Percentiles rank a stretch among this genome's conserved stretches.
Conservation (phyloP, 192 early-diverging fungal genomes). For the Backusella luteola region DNA sequence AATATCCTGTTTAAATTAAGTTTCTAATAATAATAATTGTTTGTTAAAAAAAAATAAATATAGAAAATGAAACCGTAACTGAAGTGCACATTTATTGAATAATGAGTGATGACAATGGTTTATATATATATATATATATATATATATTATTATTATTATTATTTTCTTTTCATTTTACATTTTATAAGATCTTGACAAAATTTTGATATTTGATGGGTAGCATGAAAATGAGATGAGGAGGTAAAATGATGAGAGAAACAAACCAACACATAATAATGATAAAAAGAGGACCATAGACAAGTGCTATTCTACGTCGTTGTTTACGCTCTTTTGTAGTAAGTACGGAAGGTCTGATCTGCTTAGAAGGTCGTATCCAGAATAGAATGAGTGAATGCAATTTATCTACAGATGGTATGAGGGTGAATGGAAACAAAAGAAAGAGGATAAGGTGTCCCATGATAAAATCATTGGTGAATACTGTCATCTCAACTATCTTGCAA, state of each 20-base stretch:
- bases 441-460: constrained; percentile 65
- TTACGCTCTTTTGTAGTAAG: constrained; percentile 63
- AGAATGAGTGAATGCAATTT: constrained; percentile 65
- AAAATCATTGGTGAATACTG: constrained; percentile 65
- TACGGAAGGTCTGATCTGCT: constrained; percentile 63
- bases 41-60: neutral
- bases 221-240: constrained; percentile 12
- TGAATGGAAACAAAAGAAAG: constrained; percentile 71
- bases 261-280: constrained; percentile 50
- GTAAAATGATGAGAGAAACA: constrained; percentile 49
- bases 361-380: constrained; percentile 67
- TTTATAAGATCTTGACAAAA: constrained; percentile 7
- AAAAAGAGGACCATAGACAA: constrained; percentile 57
- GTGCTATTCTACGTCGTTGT: constrained; percentile 52
- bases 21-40: neutral
- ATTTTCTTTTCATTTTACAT: neutral
- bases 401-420: constrained; percentile 59
- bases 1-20: neutral
- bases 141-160: neutral
- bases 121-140: neutral
- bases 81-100: neutral
- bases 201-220: constrained; percentile 7
- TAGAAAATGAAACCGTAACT: neutral
- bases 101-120: neutral
- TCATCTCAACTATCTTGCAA: constrained; percentile 83